These are phyloP conservation scores for Barnettozyma californica DNA, from an alignment of 805 yeast species.

Conservation along the genomic window DNA sequence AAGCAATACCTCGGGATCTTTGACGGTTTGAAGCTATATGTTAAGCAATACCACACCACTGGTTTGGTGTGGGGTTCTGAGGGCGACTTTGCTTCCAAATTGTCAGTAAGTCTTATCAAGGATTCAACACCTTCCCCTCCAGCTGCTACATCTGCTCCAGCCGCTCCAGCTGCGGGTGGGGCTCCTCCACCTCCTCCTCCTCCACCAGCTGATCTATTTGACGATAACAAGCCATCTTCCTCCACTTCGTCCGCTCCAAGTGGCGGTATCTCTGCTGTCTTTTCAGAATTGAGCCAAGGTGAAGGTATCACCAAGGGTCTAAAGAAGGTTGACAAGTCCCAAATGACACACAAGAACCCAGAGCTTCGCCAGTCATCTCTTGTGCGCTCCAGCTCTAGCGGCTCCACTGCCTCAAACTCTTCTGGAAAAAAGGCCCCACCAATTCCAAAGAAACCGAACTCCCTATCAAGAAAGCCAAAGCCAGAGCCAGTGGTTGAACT, in stretches of 20 bases:
- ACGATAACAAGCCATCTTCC: constrained; percentile 29
- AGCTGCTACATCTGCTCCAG: constrained; percentile 65
- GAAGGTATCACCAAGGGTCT: constrained; percentile 76
- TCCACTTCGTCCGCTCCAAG: constrained; percentile 21
- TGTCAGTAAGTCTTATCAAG: constrained; percentile 28
- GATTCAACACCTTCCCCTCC: constrained; percentile 29
- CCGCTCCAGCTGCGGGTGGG: constrained; percentile 72
- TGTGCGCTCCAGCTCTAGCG: constrained; percentile 22
- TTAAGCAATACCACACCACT: constrained; percentile 70
- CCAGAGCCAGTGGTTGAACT: constrained; percentile 68
- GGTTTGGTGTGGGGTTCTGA: constrained; percentile 79
- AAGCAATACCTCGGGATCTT: constrained; percentile 55
- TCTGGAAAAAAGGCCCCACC: constrained; percentile 49
- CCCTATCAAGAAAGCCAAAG: constrained; percentile 45
- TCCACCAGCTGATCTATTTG: constrained; percentile 76
- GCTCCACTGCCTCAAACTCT: constrained; percentile 22
- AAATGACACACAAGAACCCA: constrained; percentile 93
- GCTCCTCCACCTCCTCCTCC: constrained; percentile 88
- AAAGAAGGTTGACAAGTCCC: constrained; percentile 87
- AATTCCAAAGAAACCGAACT: constrained; percentile 75
- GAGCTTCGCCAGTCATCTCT: constrained; percentile 58
- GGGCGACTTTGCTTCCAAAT: constrained; percentile 56
- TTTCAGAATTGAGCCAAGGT: constrained; percentile 86
- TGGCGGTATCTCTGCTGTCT: constrained; percentile 80
- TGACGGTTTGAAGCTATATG: constrained; percentile 66